Base-by-base conservation (phyloP, 257 asterid species). In the Ehretia macrophylla region DNA sequence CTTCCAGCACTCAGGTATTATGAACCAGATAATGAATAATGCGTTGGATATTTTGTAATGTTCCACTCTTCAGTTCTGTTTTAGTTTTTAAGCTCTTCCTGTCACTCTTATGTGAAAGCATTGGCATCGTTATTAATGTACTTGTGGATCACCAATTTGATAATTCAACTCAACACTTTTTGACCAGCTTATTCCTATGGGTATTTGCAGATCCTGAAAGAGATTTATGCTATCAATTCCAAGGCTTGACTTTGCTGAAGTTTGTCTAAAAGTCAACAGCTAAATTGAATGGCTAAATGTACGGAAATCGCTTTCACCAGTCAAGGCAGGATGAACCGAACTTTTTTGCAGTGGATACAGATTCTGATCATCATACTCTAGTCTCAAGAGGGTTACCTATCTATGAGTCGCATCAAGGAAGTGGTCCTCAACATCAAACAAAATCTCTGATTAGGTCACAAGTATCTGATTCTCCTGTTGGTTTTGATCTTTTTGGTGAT, bases 401-500 rank as follows among this genome's bases (percentile, higher is more conserved):
- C n/a, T n/a, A n/a, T n/a, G n/a, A n/a, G n/a, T 64, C 77, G 50
- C 93, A 79, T 72, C 89, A 76, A 74, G 81, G 70, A 38, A 66
- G 61, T 71, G 79, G 77, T 60, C 77, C 68, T 71, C 90, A 85
- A 35, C 86, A 75, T 68, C 91, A 71, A 56, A 66, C 85, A 75
- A 83, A 73, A 59, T 62, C 82, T 58, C 72, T 81, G 56, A 87
- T 67, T 63, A 75, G 86, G 71, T 57, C 79, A 11, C 78, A 81
- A 58, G 59, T 82, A 59, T 77, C 93, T 40, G 79, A 63, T 16
- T 59, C 89, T 72, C 83, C 93, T 68, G 71, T 71, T 47, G 70
- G 90, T 80, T 88, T 86, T 73, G 91, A 85, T 79, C 84, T 92
- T 69, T 92, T 92, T 73, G 90, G 94, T 64, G 85, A 88, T 75